Base-by-base conservation (phyloP, 192 early-diverging fungal species). In the Diversispora eburnea region DNA sequence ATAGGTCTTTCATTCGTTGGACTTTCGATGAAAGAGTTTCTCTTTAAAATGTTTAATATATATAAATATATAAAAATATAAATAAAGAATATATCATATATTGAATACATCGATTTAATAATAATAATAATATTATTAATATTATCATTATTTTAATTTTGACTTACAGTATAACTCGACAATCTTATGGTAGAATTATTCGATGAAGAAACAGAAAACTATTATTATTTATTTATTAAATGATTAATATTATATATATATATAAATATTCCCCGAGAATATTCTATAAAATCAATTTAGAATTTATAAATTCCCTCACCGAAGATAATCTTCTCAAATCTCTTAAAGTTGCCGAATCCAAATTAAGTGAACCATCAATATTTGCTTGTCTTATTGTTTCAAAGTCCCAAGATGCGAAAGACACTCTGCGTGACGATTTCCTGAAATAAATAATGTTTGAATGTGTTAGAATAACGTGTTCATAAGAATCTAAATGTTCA, bases 371-470 rank as follows among this genome's bases (percentile, higher is more conserved):
- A 10, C 64, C 64, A 66, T 66, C 46, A 25, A 25, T n/a, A 22
- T 45, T 6, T 49, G 20, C 64, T 56, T 39, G n/a, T 7, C 47
- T 69, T 4, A 78, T 71, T 17, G 80, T 78, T 48, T 72, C 80
- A 54, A 81, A 81, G 39, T 81, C 77, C 80, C 80, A 81, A 25
- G 47, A 45, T 4, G 70, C 70, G 33, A 72, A 72, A 51, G 74
- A 25, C 13, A 69, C 74, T 46, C 78, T 73, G 41, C 77, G 74
- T 12, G 78, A 49, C 8, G n/a, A 4, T 3, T 13, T 54, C 47
- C 49, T 55, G 7, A 41, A n/a, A 19, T 8, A 4, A 49, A 33
- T 55, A 63, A n/a, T 15, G 13, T n/a, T 63, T 8, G 43, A 63
- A 45, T n/a, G 17, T 17, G 17, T 42, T 42, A 63, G 8, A 43